These are phyloP conservation scores for Mycena sp. DNA, from an alignment of 1,284 basidiomycete species.

Conservation along the genomic window DNA sequence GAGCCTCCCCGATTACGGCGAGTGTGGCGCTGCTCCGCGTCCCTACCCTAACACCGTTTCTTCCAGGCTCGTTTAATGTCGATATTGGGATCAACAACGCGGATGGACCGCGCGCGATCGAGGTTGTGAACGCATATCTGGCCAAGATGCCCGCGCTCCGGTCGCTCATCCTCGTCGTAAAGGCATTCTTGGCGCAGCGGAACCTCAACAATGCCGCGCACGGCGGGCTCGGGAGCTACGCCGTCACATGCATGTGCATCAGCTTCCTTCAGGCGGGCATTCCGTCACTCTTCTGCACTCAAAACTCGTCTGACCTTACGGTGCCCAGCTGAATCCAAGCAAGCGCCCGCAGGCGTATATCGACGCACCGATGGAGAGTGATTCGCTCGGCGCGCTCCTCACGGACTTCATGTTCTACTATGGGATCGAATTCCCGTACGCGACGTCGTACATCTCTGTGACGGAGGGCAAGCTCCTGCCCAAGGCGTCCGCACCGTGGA, in stretches of 20 bases:
- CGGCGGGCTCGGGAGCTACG: constrained; percentile 81
- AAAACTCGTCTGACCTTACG: not conserved
- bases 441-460: constrained; percentile 52
- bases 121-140: constrained; percentile 68
- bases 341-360: constrained; percentile 45
- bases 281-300: not conserved
- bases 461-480: constrained; percentile 44
- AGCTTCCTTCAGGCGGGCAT: constrained; percentile 75
- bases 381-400: constrained; percentile 55
- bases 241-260: constrained; percentile 75
- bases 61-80: constrained; percentile 65
- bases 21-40: constrained; percentile 11
- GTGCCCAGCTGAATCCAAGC: constrained; percentile 53
- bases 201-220: constrained; percentile 79
- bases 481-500: constrained; percentile 50
- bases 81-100: constrained; percentile 77
- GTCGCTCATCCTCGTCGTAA: constrained; percentile 74
- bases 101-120: constrained; percentile 70
- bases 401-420: constrained; percentile 58
- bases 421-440: constrained; percentile 53
- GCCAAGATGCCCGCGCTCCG: constrained; percentile 68
- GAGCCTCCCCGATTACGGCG: constrained; percentile 43
- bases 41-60: not conserved
- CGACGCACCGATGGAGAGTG: constrained; percentile 48
- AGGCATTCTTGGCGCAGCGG: constrained; percentile 72